phyloP scores from a whole-genome alignment of 768 basidiomycete genomes.

The Suillus paluster region DNA sequence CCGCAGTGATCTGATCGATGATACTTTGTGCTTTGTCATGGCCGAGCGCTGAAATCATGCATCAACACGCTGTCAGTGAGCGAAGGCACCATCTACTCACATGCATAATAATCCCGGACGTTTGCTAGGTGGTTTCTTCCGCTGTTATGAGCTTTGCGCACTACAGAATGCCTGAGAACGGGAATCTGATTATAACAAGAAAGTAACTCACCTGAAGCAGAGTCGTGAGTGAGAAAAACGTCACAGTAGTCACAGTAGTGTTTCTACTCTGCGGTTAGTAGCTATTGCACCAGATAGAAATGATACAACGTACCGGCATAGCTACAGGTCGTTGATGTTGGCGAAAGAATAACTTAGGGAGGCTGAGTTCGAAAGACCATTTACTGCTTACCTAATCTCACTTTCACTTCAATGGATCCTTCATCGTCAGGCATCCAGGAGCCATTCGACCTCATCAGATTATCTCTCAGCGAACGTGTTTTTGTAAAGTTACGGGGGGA shows the following conservation, averaged over 20 bases:
- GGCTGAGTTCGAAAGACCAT: conserved; percentile 35
- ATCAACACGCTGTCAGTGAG: conserved; percentile 10
- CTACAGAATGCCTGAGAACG: conserved; percentile 44
- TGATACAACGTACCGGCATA: conserved; percentile 66
- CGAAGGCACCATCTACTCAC: conserved; percentile 45
- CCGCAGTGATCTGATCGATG: conserved; percentile 96
- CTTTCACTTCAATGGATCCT: conserved; percentile 59
- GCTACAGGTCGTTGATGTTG: conserved; percentile 23
- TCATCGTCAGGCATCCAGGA: conserved; percentile 84
- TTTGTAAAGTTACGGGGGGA: conserved; percentile 98
- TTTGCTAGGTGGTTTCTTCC: conserved; percentile 97
- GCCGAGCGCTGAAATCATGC: conserved; percentile 61
- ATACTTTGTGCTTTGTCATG: conserved; percentile 98
- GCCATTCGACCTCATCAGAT: conserved; percentile 95
- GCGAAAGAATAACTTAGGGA: conserved; percentile 20
- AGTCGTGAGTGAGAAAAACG: conserved; percentile 94
- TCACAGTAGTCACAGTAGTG: conserved; percentile 95
- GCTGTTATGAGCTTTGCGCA: conserved; percentile 97
- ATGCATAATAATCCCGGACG: conserved; percentile 96
- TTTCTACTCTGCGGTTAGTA: conserved; percentile 56
- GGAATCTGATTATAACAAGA: background rate
- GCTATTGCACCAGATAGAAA: background rate
- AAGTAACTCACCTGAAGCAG: conserved; percentile 72
- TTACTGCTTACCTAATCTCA: conserved; percentile 29
- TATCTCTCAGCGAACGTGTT: conserved; percentile 96